Percentiles rank a stretch among this genome's conserved stretches.
phyloP scores from a whole-genome alignment of 2,329 filamentous ascomycete species.

The Neofusicoccum sp. region DNA sequence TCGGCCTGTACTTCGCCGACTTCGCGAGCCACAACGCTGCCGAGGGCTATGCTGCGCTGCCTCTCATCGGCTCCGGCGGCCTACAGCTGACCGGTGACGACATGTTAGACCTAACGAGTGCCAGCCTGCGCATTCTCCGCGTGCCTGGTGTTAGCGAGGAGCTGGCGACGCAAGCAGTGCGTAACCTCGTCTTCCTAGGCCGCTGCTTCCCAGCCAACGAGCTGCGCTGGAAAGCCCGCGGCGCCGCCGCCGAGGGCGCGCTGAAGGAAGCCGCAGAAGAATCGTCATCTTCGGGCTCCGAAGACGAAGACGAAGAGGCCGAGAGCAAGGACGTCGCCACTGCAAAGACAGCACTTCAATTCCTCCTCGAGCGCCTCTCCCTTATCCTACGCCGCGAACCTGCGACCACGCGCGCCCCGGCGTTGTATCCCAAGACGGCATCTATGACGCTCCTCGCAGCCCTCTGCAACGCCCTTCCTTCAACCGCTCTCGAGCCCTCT shows the following conservation, averaged over 20 bases:
- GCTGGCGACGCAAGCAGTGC: conserved; percentile 74
- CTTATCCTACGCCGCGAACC: conserved; percentile 74
- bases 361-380: conserved; percentile 75
- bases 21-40: conserved; percentile 65
- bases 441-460: conserved; percentile 72
- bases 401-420: conserved; percentile 58
- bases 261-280: conserved; percentile 45
- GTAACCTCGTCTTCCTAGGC: conserved; percentile 80
- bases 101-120: conserved; percentile 58
- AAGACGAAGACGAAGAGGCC: conserved; percentile 38
- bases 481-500: conserved; percentile 58
- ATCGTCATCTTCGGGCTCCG: conserved; percentile 36
- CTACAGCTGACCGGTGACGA: conserved; percentile 64
- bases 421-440: conserved; percentile 71
- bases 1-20: conserved; percentile 76
- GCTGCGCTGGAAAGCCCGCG: conserved; percentile 45
- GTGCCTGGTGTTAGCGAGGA: conserved; percentile 66
- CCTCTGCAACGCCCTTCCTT: conserved; percentile 62
- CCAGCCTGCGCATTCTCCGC: conserved; percentile 60
- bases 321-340: conserved; percentile 28
- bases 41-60: conserved; percentile 53
- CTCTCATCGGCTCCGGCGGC: conserved; percentile 68
- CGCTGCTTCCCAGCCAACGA: conserved; percentile 61
- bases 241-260: conserved; percentile 45
- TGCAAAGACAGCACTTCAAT: conserved; percentile 57